Base-by-base conservation (phyloP, 768 basidiomycete species). In the Suillus discolor region DNA sequence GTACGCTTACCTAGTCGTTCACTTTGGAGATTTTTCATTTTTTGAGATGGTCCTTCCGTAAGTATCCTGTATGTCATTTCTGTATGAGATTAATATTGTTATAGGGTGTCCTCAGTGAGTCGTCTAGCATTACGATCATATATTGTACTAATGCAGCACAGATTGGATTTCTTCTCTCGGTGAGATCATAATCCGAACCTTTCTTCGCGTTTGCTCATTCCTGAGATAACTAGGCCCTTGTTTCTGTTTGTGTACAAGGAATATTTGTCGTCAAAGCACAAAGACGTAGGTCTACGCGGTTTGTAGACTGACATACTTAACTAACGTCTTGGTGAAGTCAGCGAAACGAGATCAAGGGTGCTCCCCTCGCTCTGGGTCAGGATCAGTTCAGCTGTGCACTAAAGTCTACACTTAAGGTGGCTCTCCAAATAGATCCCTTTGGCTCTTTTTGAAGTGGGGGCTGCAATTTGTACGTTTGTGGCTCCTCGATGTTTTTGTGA, bases 281-380 rank as follows among this genome's bases (percentile, higher is more conserved):
- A 11, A 28, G 39, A 31, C 59, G 59, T 60, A 42, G 6, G 59
- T 42, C 41, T 41, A 28, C 11, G 41, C 6, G 25, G 28, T 20
- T 20, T 20, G 25, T 42, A 28, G 25, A 20, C 25, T 20, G 59
- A 13, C 18, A 18, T 7, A 42, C 18, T 41, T 42, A 20, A 20
- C 18, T 60, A 42, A 60, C 12, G 41, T 41, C 18, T 20, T 12
- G 41, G 18, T 60, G 41, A 28, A 60, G 59, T 60, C 25, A 42
- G 39, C 25, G 59, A 42, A 28, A 60, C 59, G 12, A 28, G 59
- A 60, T 60, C 59, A 13, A 25, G 18, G 59, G 25, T 60, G 18
- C 59, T 60, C 20, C 59, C 59, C 41, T 42, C 25, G 25, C 59
- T 60, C 41, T 60, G 59, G 59, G 59, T 60, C 25, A 60, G 59